phyloP scores from a whole-genome alignment of 2,329 filamentous ascomycete species.

The Fusarium pilosicola region DNA sequence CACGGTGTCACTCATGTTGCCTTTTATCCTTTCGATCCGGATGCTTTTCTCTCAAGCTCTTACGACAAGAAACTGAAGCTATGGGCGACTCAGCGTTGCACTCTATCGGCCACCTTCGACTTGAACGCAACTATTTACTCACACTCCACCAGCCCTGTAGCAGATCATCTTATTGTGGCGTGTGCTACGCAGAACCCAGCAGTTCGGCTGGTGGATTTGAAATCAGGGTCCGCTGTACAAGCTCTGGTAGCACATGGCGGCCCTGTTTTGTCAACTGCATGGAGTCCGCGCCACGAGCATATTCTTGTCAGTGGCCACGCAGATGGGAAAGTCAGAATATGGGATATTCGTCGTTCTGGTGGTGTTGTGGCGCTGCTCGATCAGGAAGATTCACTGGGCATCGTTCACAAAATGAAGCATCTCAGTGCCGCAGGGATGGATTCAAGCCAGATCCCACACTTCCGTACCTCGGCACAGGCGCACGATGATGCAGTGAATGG shows the following conservation, averaged over 20 bases:
- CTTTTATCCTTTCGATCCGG: slow-evolving; percentile 82
- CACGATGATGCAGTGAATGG: slow-evolving; percentile 88
- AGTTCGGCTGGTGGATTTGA: slow-evolving; percentile 86
- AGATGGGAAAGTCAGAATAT: slow-evolving; percentile 85
- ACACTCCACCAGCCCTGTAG: slow-evolving; percentile 79
- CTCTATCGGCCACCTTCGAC: slow-evolving; percentile 72
- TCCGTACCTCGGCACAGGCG: slow-evolving; percentile 68
- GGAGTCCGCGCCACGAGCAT: slow-evolving; percentile 85
- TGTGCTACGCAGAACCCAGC: slow-evolving; percentile 88
- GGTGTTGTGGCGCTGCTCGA: slow-evolving; percentile 82
- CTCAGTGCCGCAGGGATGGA: slow-evolving; percentile 46
- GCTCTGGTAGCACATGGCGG: slow-evolving; percentile 75
- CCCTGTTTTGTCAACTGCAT: slow-evolving; percentile 75
- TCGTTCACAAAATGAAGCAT: slow-evolving; percentile 57
- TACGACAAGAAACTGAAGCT: slow-evolving; percentile 82
- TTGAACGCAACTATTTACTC: slow-evolving; percentile 77
- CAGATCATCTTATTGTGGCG: slow-evolving; percentile 81
- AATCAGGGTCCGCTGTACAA: slow-evolving; percentile 78
- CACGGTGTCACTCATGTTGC: slow-evolving; percentile 80
- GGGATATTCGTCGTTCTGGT: slow-evolving; percentile 85
- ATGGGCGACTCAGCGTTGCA: slow-evolving; percentile 73
- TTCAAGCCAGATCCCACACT: slow-evolving; percentile 47
- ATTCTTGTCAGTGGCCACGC: slow-evolving; percentile 85
- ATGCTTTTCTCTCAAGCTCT: slow-evolving; percentile 79
- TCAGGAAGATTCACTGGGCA: slow-evolving; percentile 82